Evolutionary conservation across 1,284 basidiomycete genomes (phyloP).

Genomic region (Ceratobasidium sp.): DNA sequence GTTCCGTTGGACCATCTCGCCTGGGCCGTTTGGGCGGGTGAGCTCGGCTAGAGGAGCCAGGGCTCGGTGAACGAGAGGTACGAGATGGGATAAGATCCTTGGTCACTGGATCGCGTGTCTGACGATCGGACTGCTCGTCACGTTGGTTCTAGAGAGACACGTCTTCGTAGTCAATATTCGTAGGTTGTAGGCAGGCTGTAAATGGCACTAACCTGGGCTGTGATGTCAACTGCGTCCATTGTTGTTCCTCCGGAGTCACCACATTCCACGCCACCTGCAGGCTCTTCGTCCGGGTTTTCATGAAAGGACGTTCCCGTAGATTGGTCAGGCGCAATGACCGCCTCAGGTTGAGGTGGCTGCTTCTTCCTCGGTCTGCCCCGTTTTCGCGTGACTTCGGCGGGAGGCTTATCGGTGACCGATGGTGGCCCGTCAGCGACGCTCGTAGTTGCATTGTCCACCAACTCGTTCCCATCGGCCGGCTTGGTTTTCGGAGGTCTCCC

Average conservation of each 20-base stretch:
- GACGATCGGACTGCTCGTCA: neutral
- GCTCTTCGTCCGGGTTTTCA: neutral
- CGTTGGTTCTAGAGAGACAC: neutral
- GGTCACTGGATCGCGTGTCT: neutral
- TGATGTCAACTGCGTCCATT: neutral
- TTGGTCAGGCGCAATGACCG: neutral
- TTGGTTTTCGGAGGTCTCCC: slow-evolving; percentile 57
- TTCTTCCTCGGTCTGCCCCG: neutral
- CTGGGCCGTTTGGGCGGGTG: neutral
- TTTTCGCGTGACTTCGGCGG: neutral
- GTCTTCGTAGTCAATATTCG: neutral
- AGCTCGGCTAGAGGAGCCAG: neutral
- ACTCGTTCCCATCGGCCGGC: neutral
- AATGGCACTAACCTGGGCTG: neutral
- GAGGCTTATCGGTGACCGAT: neutral
- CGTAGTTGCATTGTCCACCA: neutral
- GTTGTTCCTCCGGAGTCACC: neutral
- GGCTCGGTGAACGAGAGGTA: neutral
- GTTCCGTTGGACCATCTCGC: neutral
- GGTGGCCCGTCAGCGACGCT: neutral
- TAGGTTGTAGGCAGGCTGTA: neutral
- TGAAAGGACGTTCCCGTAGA: neutral
- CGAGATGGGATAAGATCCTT: neutral
- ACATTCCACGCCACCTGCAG: neutral
- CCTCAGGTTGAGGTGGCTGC: neutral